Evolutionary conservation across 2,329 filamentous ascomycete genomes (phyloP).

Genomic region (Dothiorella sarmentorum): DNA sequence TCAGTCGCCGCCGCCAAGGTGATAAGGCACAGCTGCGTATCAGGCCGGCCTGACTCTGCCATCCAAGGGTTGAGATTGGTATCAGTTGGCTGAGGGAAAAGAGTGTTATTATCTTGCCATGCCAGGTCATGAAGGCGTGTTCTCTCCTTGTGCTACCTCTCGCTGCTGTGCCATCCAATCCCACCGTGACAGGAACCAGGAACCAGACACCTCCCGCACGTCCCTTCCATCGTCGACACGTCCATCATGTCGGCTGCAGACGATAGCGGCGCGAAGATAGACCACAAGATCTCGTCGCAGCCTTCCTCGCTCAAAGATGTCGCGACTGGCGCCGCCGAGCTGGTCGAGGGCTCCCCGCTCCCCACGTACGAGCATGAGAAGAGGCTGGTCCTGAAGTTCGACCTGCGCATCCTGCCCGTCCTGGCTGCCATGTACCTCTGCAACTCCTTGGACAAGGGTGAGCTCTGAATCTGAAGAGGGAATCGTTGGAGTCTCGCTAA

Average conservation of each 20-base stretch:
- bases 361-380: slow-evolving; percentile 25
- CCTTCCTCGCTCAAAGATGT: slow-evolving; percentile 15
- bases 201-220: not conserved
- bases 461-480: no score
- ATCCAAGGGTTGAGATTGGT: not conserved
- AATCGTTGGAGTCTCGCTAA: slow-evolving; percentile 23
- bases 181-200: no score
- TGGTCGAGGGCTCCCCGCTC: not conserved
- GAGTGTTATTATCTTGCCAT: no score
- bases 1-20: slow-evolving; percentile 14
- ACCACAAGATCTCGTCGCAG: slow-evolving; percentile 13
- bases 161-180: no score
- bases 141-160: no score
- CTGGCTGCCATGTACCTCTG: slow-evolving; percentile 60
- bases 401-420: slow-evolving; percentile 54
- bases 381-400: slow-evolving; percentile 53
- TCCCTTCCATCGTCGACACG: not conserved
- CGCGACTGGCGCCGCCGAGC: not conserved
- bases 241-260: not conserved
- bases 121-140: no score
- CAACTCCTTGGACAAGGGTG: slow-evolving; percentile 31
- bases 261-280: not conserved
- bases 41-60: not conserved
- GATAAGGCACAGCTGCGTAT: slow-evolving; percentile 6
- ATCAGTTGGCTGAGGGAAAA: not conserved